Evolutionary conservation across 139 green algal species (phyloP).

Genomic region (Chlorella sp.): DNA sequence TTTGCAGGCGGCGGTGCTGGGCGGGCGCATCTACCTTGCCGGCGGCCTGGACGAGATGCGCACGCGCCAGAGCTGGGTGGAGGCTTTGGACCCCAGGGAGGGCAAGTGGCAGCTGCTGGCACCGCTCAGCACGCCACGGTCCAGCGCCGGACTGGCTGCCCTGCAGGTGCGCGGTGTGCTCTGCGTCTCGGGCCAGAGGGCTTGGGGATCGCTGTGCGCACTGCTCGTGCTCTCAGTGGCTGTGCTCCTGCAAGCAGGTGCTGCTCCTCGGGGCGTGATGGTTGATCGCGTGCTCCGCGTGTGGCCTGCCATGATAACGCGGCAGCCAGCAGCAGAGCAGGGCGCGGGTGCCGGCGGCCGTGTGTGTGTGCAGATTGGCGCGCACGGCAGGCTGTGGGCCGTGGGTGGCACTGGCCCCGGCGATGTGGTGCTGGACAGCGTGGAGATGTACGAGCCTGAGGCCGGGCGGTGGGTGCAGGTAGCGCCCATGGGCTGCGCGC

Average conservation of each 20-base stretch:
- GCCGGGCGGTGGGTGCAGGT: conserved; percentile 35
- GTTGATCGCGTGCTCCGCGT: too few relatives aligned
- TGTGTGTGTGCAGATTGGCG: neutral
- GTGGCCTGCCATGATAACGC: too few relatives aligned
- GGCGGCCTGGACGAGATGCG: conserved; percentile 49
- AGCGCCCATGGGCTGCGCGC: conserved; percentile 25
- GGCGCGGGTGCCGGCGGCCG: too few relatives aligned
- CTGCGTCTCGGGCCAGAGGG: too few relatives aligned
- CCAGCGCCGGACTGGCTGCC: conserved; percentile 38
- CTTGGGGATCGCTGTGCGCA: too few relatives aligned
- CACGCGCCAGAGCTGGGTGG: conserved; percentile 36
- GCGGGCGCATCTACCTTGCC: conserved; percentile 52
- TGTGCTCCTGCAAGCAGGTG: too few relatives aligned
- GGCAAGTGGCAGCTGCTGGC: conserved; percentile 44
- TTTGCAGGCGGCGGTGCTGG: conserved; percentile 18
- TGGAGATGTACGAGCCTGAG: conserved; percentile 32
- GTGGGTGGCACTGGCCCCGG: conserved; percentile 43
- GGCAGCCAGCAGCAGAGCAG: too few relatives aligned
- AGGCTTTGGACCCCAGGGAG: conserved; percentile 61
- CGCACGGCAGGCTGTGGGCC: conserved; percentile 39
- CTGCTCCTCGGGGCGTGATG: neutral
- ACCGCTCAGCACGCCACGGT: conserved; percentile 37
- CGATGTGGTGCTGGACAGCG: conserved; percentile 17
- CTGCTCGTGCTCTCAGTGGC: too few relatives aligned
- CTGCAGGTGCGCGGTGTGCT: conserved; percentile 30